Base-by-base conservation (phyloP, 495 filamentous ascomycete genomes). In the Neurospora sp. region DNA sequence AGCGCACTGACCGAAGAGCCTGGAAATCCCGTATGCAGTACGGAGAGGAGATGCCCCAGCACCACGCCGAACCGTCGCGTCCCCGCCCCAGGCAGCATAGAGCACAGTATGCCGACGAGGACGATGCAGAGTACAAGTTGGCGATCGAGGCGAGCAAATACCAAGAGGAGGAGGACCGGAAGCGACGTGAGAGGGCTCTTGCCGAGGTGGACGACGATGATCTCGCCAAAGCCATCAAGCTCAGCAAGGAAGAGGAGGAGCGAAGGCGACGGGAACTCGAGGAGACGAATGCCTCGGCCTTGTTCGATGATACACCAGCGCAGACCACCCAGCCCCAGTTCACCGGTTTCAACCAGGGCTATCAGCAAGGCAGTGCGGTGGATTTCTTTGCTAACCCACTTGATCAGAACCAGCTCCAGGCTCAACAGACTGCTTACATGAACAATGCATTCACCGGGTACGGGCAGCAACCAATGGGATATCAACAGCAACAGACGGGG, bases 1-100 rank as follows among this genome's bases (percentile, higher is more conserved):
- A 99, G 83, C 91, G 96, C 74, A 93, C 89, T 72, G 95, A 98
- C 78, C 90, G 96, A 48, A 97, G 93, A 80, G 89, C 91, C 8
- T 99, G 96, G 96, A 99, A 99, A 82, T 96, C 94, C 39, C 91
- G 96, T 69, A 94, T 98, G 46, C 96, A 99, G 78, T 92, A 89
- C 74, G 87, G 83, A 73, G 54, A 62, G 54, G 54, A 62, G 27
- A 62, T 62, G 54, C 80, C 85, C 40, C 81, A 82, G 74, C 77
- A 80, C n/a, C 75, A 75, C 39, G 66, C 83, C 78, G 74, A 84
- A 78, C 76, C 84, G 70, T 85, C 84, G 31, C 87, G 85, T 31
- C 80, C 83, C 41, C 84, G 82, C 27, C 79, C 78, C 27, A 82
- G 84, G 46, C 54, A 62, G 27, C 23, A 16, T 9, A 62, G 54